Conservation (phyloP, 495 filamentous ascomycete genomes). For the Neurospora cerealis region DNA sequence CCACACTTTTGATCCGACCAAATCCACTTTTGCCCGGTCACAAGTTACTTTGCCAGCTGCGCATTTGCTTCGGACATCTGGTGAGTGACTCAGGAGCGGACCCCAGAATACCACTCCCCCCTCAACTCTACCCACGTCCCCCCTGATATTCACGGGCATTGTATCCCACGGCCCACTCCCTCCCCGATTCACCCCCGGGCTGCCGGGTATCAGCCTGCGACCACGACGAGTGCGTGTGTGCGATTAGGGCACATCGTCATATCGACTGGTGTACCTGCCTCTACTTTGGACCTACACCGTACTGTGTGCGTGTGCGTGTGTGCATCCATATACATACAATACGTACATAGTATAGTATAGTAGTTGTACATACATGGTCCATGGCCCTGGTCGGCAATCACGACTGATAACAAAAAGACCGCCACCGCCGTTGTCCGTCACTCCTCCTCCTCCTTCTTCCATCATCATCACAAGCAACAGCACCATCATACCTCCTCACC, state of each 20-base stretch:
- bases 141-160: constrained; percentile 1
- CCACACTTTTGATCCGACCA: constrained; percentile 23
- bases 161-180: constrained; percentile 1
- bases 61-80: constrained; percentile 19
- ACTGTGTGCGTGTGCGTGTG: background rate
- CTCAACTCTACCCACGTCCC: background rate
- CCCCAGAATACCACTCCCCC: background rate
- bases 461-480: constrained; percentile 2
- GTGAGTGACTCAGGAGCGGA: constrained; percentile 30
- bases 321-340: background rate
- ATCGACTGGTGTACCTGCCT: background rate
- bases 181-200: background rate
- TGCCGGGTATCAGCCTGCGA: background rate
- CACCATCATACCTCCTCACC: background rate
- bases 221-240: background rate
- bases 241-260: background rate
- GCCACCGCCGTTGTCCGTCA: background rate
- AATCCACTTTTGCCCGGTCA: constrained; percentile 28
- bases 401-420: background rate
- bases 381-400: background rate
- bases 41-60: constrained; percentile 24
- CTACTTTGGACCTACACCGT: background rate
- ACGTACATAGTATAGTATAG: background rate
- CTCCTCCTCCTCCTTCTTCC: background rate
- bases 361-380: background rate